Conservation (phyloP, 805 yeast species). For the Yamadazyma phyllophila region DNA sequence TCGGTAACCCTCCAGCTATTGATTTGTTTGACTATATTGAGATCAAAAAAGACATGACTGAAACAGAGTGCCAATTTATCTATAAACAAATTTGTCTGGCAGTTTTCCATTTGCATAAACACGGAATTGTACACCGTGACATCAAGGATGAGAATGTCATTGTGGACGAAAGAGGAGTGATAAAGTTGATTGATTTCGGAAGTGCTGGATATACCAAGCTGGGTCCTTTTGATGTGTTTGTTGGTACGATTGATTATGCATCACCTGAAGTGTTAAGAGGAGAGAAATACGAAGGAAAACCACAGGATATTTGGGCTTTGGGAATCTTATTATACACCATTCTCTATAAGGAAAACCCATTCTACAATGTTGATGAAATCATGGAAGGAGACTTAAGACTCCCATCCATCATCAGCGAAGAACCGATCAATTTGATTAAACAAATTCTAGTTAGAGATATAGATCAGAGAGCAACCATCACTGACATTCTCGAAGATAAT, state of each 20-base stretch:
- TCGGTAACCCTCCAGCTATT: conserved; percentile 85
- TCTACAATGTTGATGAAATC: conserved; percentile 92
- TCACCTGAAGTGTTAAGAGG: conserved; percentile 95
- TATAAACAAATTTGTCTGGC: conserved; percentile 80
- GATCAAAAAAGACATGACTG: conserved; percentile 76
- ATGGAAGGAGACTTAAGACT: conserved; percentile 83
- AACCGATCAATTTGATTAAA: conserved; percentile 58
- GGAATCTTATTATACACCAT: conserved; percentile 89
- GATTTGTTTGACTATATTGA: conserved; percentile 93
- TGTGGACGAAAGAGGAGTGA: conserved; percentile 75
- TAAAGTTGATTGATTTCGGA: conserved; percentile 91
- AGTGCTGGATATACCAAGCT: conserved; percentile 86
- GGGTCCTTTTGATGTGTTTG: conserved; percentile 97
- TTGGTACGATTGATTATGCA: conserved; percentile 96
- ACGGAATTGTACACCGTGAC: conserved; percentile 91
- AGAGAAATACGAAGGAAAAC: conserved; percentile 83
- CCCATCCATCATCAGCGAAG: conserved; percentile 63
- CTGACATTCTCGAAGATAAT: conserved; percentile 62
- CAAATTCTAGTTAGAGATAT: conserved; percentile 69
- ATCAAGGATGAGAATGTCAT: conserved; percentile 93
- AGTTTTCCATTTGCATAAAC: conserved; percentile 72
- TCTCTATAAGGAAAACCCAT: conserved; percentile 91
- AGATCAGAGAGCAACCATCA: conserved; percentile 67
- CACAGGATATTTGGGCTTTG: conserved; percentile 97
- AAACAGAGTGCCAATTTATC: conserved; percentile 71